These are phyloP conservation scores for Yamadazyma kitorensis DNA, from an alignment of 805 yeast species.

Conservation along the genomic window DNA sequence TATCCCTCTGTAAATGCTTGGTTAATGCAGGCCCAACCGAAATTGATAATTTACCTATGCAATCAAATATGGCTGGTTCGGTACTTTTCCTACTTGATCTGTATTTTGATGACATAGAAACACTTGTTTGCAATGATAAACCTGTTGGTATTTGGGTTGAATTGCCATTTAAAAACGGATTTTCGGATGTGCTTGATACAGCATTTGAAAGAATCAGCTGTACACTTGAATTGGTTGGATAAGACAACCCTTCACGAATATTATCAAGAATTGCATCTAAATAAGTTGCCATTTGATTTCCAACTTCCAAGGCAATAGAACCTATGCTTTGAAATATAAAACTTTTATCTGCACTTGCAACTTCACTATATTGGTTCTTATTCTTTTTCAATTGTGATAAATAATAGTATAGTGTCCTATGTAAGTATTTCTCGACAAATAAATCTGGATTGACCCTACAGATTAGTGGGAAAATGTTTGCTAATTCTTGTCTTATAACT, in stretches of 20 bases:
- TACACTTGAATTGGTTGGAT: constrained; percentile 32
- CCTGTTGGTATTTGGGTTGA: constrained; percentile 15
- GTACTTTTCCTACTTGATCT: constrained; percentile 62
- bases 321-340: constrained; percentile 81
- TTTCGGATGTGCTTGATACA: constrained; percentile 24
- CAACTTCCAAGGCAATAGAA: constrained; percentile 73
- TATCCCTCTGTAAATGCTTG: constrained; percentile 79
- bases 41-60: constrained; percentile 79
- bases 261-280: constrained; percentile 83
- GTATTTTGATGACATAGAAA: constrained; percentile 46
- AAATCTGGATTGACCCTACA: constrained; percentile 73
- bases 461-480: constrained; percentile 75
- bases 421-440: constrained; percentile 80
- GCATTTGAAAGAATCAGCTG: constrained; percentile 42
- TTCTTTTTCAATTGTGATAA: constrained; percentile 73
- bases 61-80: constrained; percentile 83
- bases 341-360: constrained; percentile 57
- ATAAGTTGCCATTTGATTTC: constrained; percentile 82
- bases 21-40: constrained; percentile 94
- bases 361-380: constrained; percentile 40
- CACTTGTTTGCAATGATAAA: constrained; percentile 23
- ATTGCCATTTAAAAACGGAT: constrained; percentile 10
- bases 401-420: constrained; percentile 72
- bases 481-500: constrained; percentile 79
- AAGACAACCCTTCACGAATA: constrained; percentile 70